A percentile compares a stretch with the other conserved stretches of the same genome.
phyloP scores from a whole-genome alignment of 495 filamentous ascomycete species.

The Daldinia caldariorum region DNA sequence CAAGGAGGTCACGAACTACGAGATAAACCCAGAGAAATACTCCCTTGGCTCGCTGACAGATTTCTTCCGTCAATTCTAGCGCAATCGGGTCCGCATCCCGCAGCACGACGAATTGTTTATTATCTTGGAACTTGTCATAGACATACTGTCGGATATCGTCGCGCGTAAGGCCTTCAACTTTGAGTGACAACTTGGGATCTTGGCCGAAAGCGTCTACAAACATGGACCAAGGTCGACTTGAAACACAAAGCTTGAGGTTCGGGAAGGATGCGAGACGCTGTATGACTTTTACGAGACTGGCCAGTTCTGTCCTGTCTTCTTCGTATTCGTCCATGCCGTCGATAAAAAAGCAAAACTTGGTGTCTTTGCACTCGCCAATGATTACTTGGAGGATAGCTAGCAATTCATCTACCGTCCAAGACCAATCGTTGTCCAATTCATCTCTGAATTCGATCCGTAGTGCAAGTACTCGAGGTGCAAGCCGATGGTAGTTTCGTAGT shows the following conservation, averaged over 20 bases:
- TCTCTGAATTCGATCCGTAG: background rate
- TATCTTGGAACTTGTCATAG: background rate
- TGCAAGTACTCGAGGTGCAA: background rate
- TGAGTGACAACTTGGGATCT: conserved; percentile 11
- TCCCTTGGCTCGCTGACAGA: background rate
- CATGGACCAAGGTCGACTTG: conserved; percentile 59
- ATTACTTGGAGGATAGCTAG: background rate
- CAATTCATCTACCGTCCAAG: too few species aligned
- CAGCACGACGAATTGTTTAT: background rate
- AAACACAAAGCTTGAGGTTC: conserved; percentile 60
- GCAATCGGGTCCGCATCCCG: background rate
- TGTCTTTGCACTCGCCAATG: background rate
- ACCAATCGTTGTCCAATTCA: background rate
- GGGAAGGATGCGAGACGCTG: conserved; percentile 1
- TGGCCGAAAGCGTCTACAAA: conserved; percentile 55
- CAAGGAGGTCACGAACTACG: background rate
- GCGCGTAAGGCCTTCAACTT: conserved; percentile 42
- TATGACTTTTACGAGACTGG: conserved; percentile 21
- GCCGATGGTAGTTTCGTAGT: conserved; percentile 40
- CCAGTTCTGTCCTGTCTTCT: conserved; percentile 31
- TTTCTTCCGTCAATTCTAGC: background rate
- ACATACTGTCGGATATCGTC: conserved; percentile 44
- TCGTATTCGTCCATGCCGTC: conserved; percentile 61
- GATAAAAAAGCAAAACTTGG: conserved; percentile 58
- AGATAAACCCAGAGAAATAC: conserved; percentile 9